Evolutionary conservation across 305 asterid genomes (phyloP).

Genomic region (Solanum hybrid): DNA sequence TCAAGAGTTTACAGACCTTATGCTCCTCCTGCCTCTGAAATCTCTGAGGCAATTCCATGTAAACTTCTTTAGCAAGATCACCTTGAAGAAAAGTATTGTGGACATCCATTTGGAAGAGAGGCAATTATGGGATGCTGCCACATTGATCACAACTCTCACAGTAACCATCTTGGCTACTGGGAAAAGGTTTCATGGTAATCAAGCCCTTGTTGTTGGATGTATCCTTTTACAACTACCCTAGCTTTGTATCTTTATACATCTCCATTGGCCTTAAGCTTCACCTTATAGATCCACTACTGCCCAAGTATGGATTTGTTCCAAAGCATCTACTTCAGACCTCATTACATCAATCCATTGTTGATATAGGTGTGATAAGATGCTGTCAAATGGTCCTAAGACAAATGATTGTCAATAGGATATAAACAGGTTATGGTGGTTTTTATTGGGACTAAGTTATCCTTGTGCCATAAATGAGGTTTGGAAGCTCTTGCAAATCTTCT

Average conservation of each 20-base stretch:
- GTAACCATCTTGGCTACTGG: background rate
- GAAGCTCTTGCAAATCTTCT: background rate
- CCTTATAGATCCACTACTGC: background rate
- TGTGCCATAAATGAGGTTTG: background rate
- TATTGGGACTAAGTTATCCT: background rate
- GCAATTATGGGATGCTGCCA: background rate
- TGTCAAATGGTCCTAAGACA: background rate
- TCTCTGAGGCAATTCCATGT: background rate
- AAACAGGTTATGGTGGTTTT: background rate
- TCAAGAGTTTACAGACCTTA: background rate
- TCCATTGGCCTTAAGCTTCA: background rate
- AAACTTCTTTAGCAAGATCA: background rate
- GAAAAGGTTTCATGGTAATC: background rate
- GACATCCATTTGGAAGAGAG: background rate
- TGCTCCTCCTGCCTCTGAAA: background rate
- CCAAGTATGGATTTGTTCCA: background rate
- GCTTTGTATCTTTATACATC: background rate
- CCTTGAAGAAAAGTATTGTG: background rate
- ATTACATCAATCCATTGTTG: background rate
- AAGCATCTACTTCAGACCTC: too few relatives aligned
- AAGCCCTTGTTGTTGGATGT: background rate
- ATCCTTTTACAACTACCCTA: background rate
- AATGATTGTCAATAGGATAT: background rate
- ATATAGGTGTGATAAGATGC: background rate
- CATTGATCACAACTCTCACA: background rate